A percentile compares a stretch with the other conserved stretches of the same genome.
Conservation (phyloP, 1,284 basidiomycete species). For the Somion occarium region DNA sequence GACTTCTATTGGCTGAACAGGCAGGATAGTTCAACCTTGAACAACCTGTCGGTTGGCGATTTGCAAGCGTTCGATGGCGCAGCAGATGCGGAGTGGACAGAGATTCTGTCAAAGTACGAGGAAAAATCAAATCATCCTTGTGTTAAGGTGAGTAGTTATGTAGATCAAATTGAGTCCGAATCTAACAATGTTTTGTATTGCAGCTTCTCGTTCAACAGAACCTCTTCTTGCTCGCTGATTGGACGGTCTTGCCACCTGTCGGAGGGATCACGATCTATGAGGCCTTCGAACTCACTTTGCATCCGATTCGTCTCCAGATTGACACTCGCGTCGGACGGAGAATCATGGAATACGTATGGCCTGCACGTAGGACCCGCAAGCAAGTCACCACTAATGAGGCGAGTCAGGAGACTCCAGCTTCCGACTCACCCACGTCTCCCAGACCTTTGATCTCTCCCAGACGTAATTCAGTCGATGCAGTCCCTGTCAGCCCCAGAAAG, state of each 20-base stretch:
- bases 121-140: constrained; percentile 65
- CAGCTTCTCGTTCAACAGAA: constrained; percentile 38
- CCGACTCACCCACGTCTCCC: constrained; percentile 3
- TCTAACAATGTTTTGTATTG: constrained; percentile 11
- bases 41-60: constrained; percentile 74
- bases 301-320: constrained; percentile 86
- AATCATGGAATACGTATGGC: constrained; percentile 91
- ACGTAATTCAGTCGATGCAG: constrained; percentile 25
- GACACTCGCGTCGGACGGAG: constrained; percentile 79
- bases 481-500: constrained; percentile 16
- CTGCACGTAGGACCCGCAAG: constrained; percentile 41
- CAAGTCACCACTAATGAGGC: background rate
- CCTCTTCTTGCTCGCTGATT: constrained; percentile 68
- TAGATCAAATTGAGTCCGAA: background rate
- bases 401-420: background rate
- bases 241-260: constrained; percentile 84
- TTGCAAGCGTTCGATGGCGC: constrained; percentile 87
- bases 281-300: constrained; percentile 76
- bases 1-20: constrained; percentile 85
- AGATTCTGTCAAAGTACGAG: constrained; percentile 79
- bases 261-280: constrained; percentile 93
- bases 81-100: constrained; percentile 80
- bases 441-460: constrained; percentile 11
- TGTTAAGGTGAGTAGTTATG: constrained; percentile 48
- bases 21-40: constrained; percentile 86